These are phyloP conservation scores for Sphenostylis stenocarpa DNA, from an alignment of 306 rosid species.

Conservation along the genomic window DNA sequence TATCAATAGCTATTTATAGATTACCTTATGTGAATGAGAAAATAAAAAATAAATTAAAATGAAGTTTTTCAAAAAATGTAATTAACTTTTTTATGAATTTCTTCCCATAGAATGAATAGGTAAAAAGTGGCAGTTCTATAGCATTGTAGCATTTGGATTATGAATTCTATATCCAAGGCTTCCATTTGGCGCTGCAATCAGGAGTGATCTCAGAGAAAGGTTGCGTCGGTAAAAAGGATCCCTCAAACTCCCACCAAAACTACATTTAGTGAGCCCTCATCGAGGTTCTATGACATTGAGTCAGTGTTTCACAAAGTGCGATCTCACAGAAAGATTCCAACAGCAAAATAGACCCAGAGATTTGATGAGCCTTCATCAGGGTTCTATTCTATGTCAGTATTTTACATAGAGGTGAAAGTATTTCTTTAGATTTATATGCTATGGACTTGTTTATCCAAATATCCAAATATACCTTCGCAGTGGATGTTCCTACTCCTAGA, in stretches of 20 bases:
- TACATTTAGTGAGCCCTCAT: background rate
- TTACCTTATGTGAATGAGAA: too few species aligned
- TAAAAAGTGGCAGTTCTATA: too few species aligned
- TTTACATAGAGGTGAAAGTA: background rate
- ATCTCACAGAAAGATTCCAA: background rate
- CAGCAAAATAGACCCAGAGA: background rate
- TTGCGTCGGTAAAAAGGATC: background rate
- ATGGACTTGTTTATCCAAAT: background rate
- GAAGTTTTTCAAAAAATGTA: too few species aligned
- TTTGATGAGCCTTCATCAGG: background rate
- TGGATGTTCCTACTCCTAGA: background rate
- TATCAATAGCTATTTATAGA: too few species aligned
- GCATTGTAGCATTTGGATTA: background rate
- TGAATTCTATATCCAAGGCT: background rate
- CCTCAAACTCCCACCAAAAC: background rate
- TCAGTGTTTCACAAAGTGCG: background rate
- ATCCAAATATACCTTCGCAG: background rate
- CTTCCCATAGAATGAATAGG: too few species aligned
- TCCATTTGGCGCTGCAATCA: background rate
- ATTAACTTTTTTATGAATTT: too few species aligned
- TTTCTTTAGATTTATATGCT: background rate
- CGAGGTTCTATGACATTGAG: background rate
- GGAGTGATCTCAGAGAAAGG: background rate
- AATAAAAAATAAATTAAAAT: too few species aligned
- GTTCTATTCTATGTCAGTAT: background rate